phyloP scores from a whole-genome alignment of 2,329 filamentous ascomycete genomes.

The Zalaria obscura region DNA sequence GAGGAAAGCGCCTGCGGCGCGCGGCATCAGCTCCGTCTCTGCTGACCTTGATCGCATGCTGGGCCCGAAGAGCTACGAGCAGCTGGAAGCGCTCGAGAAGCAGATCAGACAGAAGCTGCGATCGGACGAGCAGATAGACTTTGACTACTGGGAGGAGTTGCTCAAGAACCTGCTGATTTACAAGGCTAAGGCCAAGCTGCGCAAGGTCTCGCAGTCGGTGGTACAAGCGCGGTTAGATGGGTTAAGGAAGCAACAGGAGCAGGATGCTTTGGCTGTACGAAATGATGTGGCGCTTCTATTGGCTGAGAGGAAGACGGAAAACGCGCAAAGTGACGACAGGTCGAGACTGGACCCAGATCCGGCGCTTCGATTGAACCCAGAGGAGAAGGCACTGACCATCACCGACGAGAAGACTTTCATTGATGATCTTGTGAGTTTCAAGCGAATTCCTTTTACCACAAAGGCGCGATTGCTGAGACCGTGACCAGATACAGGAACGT shows the following conservation, averaged over 20 bases:
- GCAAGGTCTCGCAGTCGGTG: constrained; percentile 63
- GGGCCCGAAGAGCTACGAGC: constrained; percentile 68
- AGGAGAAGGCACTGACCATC: constrained; percentile 47
- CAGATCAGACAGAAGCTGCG: constrained; percentile 78
- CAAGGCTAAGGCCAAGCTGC: constrained; percentile 80
- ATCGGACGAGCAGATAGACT: constrained; percentile 84
- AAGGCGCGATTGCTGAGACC: constrained; percentile 2
- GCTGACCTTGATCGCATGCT: constrained; percentile 81
- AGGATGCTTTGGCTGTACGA: constrained; percentile 42
- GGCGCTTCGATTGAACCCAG: constrained; percentile 45
- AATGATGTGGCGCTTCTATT: neutral
- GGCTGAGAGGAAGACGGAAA: neutral
- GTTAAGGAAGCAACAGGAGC: constrained; percentile 52
- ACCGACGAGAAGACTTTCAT: constrained; percentile 46
- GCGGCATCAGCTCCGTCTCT: constrained; percentile 68
- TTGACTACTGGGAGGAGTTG: constrained; percentile 94
- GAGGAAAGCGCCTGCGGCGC: constrained; percentile 46
- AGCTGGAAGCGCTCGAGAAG: constrained; percentile 72
- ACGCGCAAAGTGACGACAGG: neutral
- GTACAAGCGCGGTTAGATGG: constrained; percentile 53
- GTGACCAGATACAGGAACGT: constrained; percentile 36
- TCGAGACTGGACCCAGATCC: constrained; percentile 47
- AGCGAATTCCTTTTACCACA: neutral
- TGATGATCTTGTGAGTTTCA: constrained; percentile 33
- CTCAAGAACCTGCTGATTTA: constrained; percentile 72